phyloP scores from a whole-genome alignment of 2,329 filamentous ascomycete species.

The Verticillium klebahnii region DNA sequence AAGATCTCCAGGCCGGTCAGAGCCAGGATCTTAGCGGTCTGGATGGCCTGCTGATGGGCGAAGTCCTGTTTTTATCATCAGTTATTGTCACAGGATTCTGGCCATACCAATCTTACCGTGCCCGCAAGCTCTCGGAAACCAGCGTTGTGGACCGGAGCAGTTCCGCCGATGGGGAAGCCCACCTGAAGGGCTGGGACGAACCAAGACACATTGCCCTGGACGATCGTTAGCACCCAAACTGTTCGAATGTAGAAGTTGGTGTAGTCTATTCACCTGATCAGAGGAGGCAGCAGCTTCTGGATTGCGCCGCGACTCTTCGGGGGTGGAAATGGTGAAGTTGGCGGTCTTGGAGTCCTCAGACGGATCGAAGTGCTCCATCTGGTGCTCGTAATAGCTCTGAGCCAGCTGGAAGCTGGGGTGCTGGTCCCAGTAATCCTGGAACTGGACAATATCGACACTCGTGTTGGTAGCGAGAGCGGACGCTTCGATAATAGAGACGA shows the following conservation, averaged over 20 bases:
- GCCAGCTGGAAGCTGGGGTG: constrained; percentile 8
- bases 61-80: constrained; percentile 3
- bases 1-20: constrained; percentile 9
- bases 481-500: constrained; percentile 6
- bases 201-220: constrained; percentile 10
- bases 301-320: constrained; percentile 5
- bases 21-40: constrained; percentile 9
- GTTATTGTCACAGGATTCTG: not conserved
- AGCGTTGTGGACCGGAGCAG: constrained; percentile 9
- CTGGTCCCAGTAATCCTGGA: constrained; percentile 13
- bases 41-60: constrained; percentile 6
- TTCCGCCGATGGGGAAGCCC: constrained; percentile 8
- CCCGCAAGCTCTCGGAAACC: constrained; percentile 8
- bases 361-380: constrained; percentile 8
- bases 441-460: constrained; percentile 3
- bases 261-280: constrained; percentile 1
- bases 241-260: not conserved
- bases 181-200: constrained; percentile 10
- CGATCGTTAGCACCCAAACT: not conserved
- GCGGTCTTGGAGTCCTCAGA: constrained; percentile 5
- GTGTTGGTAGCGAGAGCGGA: constrained; percentile 9
- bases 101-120: constrained; percentile 1
- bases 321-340: constrained; percentile 7
- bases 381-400: constrained; percentile 5
- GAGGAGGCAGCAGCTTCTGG: constrained; percentile 3